Evolutionary conservation across 2,329 filamentous ascomycete species (phyloP).

Genomic region (Penicillium sp.): DNA sequence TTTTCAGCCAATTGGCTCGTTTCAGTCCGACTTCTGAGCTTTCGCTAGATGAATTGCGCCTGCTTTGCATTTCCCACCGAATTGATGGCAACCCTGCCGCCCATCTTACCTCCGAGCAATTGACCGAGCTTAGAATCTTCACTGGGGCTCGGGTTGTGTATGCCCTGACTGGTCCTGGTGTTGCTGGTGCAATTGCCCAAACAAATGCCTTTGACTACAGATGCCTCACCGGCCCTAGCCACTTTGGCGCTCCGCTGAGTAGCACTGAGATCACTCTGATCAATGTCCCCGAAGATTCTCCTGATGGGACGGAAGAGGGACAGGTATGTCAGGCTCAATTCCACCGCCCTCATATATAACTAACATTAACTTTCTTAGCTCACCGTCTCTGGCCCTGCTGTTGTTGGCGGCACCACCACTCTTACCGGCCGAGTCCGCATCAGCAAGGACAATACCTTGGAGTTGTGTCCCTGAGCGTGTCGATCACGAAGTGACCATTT

Average conservation of each 20-base stretch:
- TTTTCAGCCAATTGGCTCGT: slow-evolving; percentile 45
- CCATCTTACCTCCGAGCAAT: slow-evolving; percentile 56
- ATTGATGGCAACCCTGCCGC: slow-evolving; percentile 53
- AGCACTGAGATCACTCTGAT: slow-evolving; percentile 66
- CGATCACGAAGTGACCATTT: background rate
- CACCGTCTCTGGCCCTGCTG: slow-evolving; percentile 62
- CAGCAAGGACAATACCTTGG: slow-evolving; percentile 63
- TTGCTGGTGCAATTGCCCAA: slow-evolving; percentile 85
- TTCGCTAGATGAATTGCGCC: slow-evolving; percentile 60
- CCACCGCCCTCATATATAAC: background rate
- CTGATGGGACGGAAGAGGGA: slow-evolving; percentile 45
- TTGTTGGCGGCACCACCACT: slow-evolving; percentile 57
- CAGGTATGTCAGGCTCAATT: slow-evolving; percentile 45
- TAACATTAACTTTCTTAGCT: slow-evolving; percentile 44
- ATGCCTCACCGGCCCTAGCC: slow-evolving; percentile 41
- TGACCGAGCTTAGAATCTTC: slow-evolving; percentile 75
- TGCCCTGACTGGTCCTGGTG: slow-evolving; percentile 67
- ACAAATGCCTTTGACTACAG: slow-evolving; percentile 84
- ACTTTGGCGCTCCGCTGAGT: slow-evolving; percentile 76
- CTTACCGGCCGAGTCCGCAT: slow-evolving; percentile 59
- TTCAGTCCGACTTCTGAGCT: slow-evolving; percentile 35
- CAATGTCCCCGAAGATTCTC: slow-evolving; percentile 27
- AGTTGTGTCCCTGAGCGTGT: slow-evolving; percentile 32
- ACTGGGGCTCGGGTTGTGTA: slow-evolving; percentile 74
- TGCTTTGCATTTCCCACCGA: slow-evolving; percentile 71